Evolutionary conservation across 352 stramenopile genomes (phyloP).

Genomic region (Pythium angustatum): DNA sequence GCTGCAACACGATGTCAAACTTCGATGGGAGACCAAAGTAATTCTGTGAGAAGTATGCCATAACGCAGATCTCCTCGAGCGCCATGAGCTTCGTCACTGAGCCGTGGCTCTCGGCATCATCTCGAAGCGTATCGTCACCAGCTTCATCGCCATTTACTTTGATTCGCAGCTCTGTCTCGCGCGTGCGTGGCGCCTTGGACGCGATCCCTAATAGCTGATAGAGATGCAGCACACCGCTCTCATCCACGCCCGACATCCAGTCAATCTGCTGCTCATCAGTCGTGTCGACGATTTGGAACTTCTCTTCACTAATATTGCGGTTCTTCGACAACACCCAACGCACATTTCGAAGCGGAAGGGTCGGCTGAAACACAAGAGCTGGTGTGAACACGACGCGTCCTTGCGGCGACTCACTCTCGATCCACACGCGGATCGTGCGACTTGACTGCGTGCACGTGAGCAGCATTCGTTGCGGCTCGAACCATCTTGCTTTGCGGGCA

Average conservation of each 20-base stretch:
- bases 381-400: slow-evolving; percentile 29
- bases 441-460: slow-evolving; percentile 62
- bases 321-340: slow-evolving; percentile 83
- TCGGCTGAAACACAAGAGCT: slow-evolving; percentile 56
- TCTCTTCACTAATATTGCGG: slow-evolving; percentile 78
- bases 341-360: slow-evolving; percentile 58
- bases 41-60: slow-evolving; percentile 82
- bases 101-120: neutral
- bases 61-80: slow-evolving; percentile 66
- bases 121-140: slow-evolving; percentile 3
- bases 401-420: slow-evolving; percentile 31
- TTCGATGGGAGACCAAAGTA: slow-evolving; percentile 69
- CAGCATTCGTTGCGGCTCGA: slow-evolving; percentile 66
- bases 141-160: slow-evolving; percentile 71
- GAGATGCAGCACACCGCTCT: slow-evolving; percentile 59
- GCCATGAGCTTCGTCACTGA: slow-evolving; percentile 19
- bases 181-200: slow-evolving; percentile 30
- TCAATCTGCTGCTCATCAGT: slow-evolving; percentile 53
- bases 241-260: slow-evolving; percentile 77
- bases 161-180: slow-evolving; percentile 66
- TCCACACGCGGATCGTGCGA: slow-evolving; percentile 66
- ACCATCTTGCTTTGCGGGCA: slow-evolving; percentile 63
- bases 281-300: slow-evolving; percentile 52
- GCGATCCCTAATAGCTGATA: slow-evolving; percentile 60
- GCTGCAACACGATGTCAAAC: slow-evolving; percentile 76